Evolutionary conservation across 805 yeast genomes (phyloP), one percentile per base, ranked within the genome.

Genomic region (Zygosaccharomyces siamensis): DNA sequence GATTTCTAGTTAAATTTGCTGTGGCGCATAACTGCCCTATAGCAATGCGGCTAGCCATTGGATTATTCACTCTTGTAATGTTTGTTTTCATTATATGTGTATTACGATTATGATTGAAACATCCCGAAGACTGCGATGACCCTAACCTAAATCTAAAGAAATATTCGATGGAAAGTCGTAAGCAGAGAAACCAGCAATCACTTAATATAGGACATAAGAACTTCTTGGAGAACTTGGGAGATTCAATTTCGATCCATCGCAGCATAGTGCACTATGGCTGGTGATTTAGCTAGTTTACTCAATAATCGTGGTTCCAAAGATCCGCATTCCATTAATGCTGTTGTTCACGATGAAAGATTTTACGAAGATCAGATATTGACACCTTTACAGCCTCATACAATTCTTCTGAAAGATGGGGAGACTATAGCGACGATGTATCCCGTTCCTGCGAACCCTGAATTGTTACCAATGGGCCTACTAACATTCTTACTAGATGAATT

Each of bases 391-490:
- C 80, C 93, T 5, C 81, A 83, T 58, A 87, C 95, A 1, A 87
- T 89, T 2, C 69, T 89, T 10, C 72, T 89, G 24, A 84, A 86
- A 61, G 97, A 90, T 66, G 89, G 92, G 14, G 93, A 87, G 56
- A 89, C 97, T 1, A 81, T 90, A 0, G 97, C 97, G 1, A 90
- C 97, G 3, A 83, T 93, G 50, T 89, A 88, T 62, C 98, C 99
- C 3, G 78, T 92, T 11, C 77, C 80, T 26, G 74, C 82, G 0
- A 75, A 75, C 23, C 81, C 82, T 48, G 62, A 60, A n/a, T 50
- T 60, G 35, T 71, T 92, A 10, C 98, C 98, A 0, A 78, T 80
- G 1, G 92, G 89, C 0, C 72, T 92, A 24, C 66, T 89, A 35
- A 84, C 86, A 16, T 90, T 92, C 61, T 65, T 92, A 37, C 81